phyloP scores from a whole-genome alignment of 1,284 basidiomycete species.

The Irpex lacteus region DNA sequence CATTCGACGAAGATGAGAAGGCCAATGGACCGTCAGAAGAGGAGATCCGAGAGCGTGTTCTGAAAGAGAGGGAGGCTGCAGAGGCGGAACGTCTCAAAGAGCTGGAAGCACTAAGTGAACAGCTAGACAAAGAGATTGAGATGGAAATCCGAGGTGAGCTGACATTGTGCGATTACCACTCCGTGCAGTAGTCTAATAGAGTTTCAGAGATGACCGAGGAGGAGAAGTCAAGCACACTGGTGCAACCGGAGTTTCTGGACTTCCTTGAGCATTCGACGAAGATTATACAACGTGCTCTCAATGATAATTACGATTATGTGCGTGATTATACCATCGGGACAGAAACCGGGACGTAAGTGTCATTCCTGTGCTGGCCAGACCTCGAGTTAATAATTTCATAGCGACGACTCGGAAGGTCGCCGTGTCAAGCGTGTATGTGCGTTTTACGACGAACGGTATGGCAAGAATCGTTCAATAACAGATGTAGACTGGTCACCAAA shows the following conservation, averaged over 20 bases:
- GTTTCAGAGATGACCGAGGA: slow-evolving; percentile 77
- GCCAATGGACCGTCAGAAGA: slow-evolving; percentile 52
- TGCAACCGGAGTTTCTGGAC: slow-evolving; percentile 85
- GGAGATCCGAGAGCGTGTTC: slow-evolving; percentile 70
- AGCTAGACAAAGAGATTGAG: slow-evolving; percentile 79
- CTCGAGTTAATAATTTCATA: slow-evolving; percentile 27
- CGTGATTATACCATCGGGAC: slow-evolving; percentile 90
- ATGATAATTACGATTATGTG: slow-evolving; percentile 95
- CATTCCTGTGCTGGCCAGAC: not conserved
- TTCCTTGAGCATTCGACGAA: slow-evolving; percentile 96
- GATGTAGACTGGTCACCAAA: slow-evolving; percentile 98
- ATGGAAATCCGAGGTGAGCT: slow-evolving; percentile 70
- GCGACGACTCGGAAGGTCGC: slow-evolving; percentile 87
- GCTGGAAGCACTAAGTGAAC: slow-evolving; percentile 75
- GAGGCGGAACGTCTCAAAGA: slow-evolving; percentile 73
- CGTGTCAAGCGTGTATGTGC: slow-evolving; percentile 86
- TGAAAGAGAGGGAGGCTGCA: slow-evolving; percentile 56
- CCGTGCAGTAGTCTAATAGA: not conserved
- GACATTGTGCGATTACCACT: not conserved
- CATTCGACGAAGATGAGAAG: slow-evolving; percentile 49
- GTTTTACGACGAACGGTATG: slow-evolving; percentile 87
- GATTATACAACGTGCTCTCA: slow-evolving; percentile 94
- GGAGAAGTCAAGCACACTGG: slow-evolving; percentile 77
- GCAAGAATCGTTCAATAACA: slow-evolving; percentile 90
- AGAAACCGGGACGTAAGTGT: slow-evolving; percentile 67